phyloP scores from a whole-genome alignment of 2,329 filamentous ascomycete species.

The Lachnellula cervina region DNA sequence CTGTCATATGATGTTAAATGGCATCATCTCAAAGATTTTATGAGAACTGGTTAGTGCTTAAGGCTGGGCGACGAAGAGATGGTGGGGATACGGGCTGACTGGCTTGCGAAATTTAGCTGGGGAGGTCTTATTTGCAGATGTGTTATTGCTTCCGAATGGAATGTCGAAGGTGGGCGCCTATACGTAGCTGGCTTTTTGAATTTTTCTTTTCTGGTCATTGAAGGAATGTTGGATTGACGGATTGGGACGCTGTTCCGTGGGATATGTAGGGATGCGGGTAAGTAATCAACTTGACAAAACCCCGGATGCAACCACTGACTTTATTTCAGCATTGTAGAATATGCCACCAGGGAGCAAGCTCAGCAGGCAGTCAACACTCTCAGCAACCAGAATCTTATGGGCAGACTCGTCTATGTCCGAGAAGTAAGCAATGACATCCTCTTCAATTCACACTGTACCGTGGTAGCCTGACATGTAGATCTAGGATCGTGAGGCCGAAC shows the following conservation, averaged over 20 bases:
- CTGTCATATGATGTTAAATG: slow-evolving; percentile 99
- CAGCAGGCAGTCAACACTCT: slow-evolving; percentile 95
- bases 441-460: not conserved
- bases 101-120: slow-evolving; percentile 60
- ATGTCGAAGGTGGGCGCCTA: slow-evolving; percentile 99
- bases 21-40: slow-evolving; percentile 99
- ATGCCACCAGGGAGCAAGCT: slow-evolving; percentile 98
- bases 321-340: slow-evolving; percentile 89
- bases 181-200: slow-evolving; percentile 76
- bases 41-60: slow-evolving; percentile 84
- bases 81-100: slow-evolving; percentile 36
- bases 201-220: slow-evolving; percentile 56
- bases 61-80: slow-evolving; percentile 16
- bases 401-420: slow-evolving; percentile 94
- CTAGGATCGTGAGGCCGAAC: slow-evolving; percentile 95
- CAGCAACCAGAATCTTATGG: slow-evolving; percentile 99
- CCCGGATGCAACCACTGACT: slow-evolving; percentile 11
- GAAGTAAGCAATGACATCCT: slow-evolving; percentile 59
- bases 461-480: slow-evolving; percentile 18
- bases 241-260: slow-evolving; percentile 85
- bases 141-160: slow-evolving; percentile 99
- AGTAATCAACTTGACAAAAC: slow-evolving; percentile 40
- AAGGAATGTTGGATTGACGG: slow-evolving; percentile 99
- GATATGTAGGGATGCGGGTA: slow-evolving; percentile 99
- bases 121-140: slow-evolving; percentile 99